A percentile compares a stretch with the other conserved stretches of the same genome.
These are phyloP conservation scores for Asparagopsis taxiformis DNA, from an alignment of 31 red algal species.

Conservation along the genomic window DNA sequence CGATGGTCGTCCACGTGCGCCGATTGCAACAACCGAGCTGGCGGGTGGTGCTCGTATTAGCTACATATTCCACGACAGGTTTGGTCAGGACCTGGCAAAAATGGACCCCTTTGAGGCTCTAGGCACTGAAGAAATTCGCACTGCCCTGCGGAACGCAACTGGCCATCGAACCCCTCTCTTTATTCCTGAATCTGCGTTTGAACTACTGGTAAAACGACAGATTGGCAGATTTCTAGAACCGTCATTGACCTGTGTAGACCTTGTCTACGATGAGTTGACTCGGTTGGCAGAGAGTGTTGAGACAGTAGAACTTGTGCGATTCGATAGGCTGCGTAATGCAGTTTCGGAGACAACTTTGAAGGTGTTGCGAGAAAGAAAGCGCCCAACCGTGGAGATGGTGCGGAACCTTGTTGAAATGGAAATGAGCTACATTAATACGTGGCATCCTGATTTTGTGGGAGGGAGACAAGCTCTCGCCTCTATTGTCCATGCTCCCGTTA, in stretches of 20 bases:
- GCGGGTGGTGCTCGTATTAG: constrained; percentile 90
- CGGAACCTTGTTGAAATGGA: constrained; percentile 94
- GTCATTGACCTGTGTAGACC: constrained; percentile 82
- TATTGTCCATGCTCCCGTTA: constrained; percentile 22
- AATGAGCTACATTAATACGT: constrained; percentile 93
- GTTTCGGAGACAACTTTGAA: constrained; percentile 69
- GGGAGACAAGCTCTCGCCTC: constrained; percentile 66
- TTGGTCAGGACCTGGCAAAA: constrained; percentile 56
- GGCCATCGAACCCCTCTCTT: constrained; percentile 96
- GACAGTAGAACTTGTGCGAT: constrained; percentile 72
- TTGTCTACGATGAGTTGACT: constrained; percentile 92
- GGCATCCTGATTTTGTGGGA: constrained; percentile 97
- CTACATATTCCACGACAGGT: constrained; percentile 93
- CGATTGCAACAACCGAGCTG: constrained; percentile 77
- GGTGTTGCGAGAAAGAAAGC: constrained; percentile 69
- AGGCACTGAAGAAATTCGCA: constrained; percentile 90
- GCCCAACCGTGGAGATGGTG: constrained; percentile 82
- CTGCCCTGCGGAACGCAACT: constrained; percentile 92
- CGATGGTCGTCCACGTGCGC: constrained; percentile 71
- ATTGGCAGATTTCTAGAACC: constrained; percentile 85
- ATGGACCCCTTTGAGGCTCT: constrained; percentile 92
- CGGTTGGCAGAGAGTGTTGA: constrained; percentile 68
- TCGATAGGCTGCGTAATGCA: constrained; percentile 67
- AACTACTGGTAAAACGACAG: constrained; percentile 85
- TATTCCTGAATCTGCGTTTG: constrained; percentile 97